These are phyloP conservation scores for Acanthamoeba lenticulata DNA, from an alignment of 208 protist species.

Conservation along the genomic window DNA sequence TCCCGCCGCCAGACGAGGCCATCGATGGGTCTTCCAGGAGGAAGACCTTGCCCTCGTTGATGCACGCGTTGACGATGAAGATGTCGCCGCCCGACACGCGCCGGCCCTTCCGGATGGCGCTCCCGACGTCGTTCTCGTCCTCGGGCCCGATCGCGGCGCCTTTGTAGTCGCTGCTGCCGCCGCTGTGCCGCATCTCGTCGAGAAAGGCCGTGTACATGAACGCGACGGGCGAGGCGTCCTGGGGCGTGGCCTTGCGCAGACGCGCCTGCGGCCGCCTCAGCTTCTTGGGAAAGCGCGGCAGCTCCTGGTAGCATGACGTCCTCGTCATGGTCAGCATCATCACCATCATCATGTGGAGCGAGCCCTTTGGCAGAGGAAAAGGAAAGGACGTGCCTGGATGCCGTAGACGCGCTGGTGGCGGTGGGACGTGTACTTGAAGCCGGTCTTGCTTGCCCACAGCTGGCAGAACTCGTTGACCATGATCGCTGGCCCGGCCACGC, in stretches of 20 bases:
- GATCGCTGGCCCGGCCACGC: neutral
- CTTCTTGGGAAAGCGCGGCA: slow-evolving; percentile 40
- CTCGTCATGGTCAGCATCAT: neutral
- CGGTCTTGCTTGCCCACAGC: slow-evolving; percentile 28
- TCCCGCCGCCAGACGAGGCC: neutral
- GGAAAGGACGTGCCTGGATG: neutral
- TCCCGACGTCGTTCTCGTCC: neutral
- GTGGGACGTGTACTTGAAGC: slow-evolving; percentile 20
- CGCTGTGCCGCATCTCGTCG: neutral
- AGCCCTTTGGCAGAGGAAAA: neutral
- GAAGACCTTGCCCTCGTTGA: slow-evolving; percentile 25
- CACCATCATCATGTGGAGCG: neutral
- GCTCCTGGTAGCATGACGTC: neutral
- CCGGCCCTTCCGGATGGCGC: neutral
- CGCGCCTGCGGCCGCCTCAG: neutral
- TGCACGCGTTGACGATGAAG: slow-evolving; percentile 39
- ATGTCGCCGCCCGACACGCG: neutral
- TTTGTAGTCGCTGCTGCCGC: neutral
- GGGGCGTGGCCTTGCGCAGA: neutral
- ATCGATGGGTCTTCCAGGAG: neutral
- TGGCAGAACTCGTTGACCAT: slow-evolving; percentile 47
- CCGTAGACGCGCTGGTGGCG: slow-evolving; percentile 26
- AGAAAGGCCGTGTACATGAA: neutral
- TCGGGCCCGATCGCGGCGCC: neutral
- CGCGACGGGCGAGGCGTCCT: neutral